Percentiles rank a stretch among this genome's conserved stretches.
Conservation (phyloP, 2,329 filamentous ascomycete genomes). For the Lasiodiplodia sp. region DNA sequence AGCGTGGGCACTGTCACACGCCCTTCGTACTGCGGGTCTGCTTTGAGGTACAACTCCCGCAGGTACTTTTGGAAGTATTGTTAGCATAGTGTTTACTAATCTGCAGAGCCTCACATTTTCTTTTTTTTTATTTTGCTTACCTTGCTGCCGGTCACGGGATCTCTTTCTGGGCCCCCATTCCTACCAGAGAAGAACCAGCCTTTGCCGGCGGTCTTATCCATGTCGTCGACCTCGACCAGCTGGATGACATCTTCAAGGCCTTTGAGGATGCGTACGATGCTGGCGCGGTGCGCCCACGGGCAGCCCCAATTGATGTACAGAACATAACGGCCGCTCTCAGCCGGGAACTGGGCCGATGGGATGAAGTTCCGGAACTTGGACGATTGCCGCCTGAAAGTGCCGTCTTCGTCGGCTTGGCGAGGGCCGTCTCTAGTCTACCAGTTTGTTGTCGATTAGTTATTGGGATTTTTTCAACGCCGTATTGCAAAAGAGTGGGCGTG, state of each 20-base stretch:
- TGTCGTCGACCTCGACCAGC: slow-evolving; percentile 49
- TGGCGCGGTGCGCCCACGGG: slow-evolving; percentile 65
- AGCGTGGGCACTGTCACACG: slow-evolving; percentile 85
- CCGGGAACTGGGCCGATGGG: slow-evolving; percentile 61
- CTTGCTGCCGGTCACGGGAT: slow-evolving; percentile 41
- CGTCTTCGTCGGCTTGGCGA: slow-evolving; percentile 52
- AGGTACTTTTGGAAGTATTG: slow-evolving; percentile 35
- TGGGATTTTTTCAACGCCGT: too few relatives aligned
- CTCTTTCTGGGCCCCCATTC: slow-evolving; percentile 38
- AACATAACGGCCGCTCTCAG: slow-evolving; percentile 63
- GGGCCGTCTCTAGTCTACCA: slow-evolving; percentile 16
- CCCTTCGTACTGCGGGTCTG: slow-evolving; percentile 58
- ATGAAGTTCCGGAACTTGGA: slow-evolving; percentile 64
- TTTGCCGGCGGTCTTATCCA: slow-evolving; percentile 31
- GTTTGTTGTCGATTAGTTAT: background rate
- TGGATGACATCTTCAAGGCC: slow-evolving; percentile 58
- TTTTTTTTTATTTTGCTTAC: slow-evolving; percentile 27
- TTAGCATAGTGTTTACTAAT: background rate
- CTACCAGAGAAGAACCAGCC: slow-evolving; percentile 43
- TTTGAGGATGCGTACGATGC: slow-evolving; percentile 57
- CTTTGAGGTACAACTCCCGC: slow-evolving; percentile 75
- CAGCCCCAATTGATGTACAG: slow-evolving; percentile 67
- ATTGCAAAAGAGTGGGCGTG: background rate
- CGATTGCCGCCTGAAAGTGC: slow-evolving; percentile 64
- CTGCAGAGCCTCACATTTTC: too few relatives aligned